Conservation (phyloP, 139 green algal species). For the Dunaliella primolecta region DNA sequence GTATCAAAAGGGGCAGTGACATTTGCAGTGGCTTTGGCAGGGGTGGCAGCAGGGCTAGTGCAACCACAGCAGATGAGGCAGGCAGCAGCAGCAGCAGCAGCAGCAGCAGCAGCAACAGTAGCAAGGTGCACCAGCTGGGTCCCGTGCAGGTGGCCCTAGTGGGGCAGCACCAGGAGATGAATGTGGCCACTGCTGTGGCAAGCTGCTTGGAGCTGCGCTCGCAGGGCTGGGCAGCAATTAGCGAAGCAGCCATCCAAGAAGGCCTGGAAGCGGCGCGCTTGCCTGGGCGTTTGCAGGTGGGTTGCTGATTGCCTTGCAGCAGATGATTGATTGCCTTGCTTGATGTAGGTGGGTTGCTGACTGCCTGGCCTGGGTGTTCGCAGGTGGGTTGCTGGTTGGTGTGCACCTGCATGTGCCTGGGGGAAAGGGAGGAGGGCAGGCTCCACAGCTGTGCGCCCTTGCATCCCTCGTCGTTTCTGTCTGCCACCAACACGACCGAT, state of each 20-base stretch:
- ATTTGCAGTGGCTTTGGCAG: neutral
- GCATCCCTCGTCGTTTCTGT: too few relatives aligned
- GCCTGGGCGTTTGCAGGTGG: conserved; percentile 72
- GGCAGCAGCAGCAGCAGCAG: neutral
- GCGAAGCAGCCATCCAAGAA: conserved; percentile 21
- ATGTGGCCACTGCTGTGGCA: conserved; percentile 61
- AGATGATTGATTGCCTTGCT: too few relatives aligned
- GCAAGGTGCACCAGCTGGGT: neutral
- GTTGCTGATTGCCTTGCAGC: too few relatives aligned
- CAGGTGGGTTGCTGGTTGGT: too few relatives aligned
- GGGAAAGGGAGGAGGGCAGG: too few relatives aligned
- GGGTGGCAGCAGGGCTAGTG: neutral
- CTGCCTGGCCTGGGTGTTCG: too few relatives aligned
- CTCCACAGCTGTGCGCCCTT: too few relatives aligned
- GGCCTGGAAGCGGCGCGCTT: conserved; percentile 50
- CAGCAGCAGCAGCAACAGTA: neutral
- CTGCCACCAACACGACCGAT: too few relatives aligned
- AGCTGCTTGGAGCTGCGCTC: conserved; percentile 42
- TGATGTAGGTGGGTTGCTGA: too few relatives aligned
- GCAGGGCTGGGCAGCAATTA: conserved; percentile 28
- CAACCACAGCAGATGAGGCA: neutral
- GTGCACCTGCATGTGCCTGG: too few relatives aligned
- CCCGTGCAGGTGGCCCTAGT: conserved; percentile 45
- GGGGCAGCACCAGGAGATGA: conserved; percentile 64
- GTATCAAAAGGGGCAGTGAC: neutral